These are phyloP conservation scores for Calamus simplicifolius DNA, from an alignment of 176 grass and related monocot species.

Conservation along the genomic window DNA sequence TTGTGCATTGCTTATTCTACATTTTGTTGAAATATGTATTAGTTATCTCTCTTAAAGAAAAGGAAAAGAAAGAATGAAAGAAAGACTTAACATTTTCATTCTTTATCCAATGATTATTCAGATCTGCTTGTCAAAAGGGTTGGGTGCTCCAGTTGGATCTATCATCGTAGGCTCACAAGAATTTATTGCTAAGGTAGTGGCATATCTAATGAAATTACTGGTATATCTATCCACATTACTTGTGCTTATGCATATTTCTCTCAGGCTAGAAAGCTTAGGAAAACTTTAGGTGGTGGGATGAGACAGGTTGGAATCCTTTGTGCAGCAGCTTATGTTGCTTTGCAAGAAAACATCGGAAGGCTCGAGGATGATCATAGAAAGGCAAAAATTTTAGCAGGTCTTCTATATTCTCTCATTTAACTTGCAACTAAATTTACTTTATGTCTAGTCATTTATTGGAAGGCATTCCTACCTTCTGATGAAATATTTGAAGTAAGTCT, in stretches of 20 bases:
- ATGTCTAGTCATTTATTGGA: background rate
- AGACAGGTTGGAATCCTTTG: conserved; percentile 90
- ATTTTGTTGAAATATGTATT: too few relatives aligned
- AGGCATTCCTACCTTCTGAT: background rate
- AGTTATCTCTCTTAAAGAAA: too few relatives aligned
- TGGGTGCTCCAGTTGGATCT: conserved; percentile 89
- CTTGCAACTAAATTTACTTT: background rate
- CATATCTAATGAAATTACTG: background rate
- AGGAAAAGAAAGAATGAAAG: too few relatives aligned
- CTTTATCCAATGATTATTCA: conserved; percentile 14
- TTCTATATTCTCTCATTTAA: background rate
- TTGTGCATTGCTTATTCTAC: too few relatives aligned
- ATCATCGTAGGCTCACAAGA: conserved; percentile 60
- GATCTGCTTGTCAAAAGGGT: conserved; percentile 90
- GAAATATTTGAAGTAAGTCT: too few relatives aligned
- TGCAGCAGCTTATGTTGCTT: conserved; percentile 67
- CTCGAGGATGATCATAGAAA: conserved; percentile 76
- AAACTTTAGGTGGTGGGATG: conserved; percentile 95
- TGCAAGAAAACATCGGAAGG: conserved; percentile 58
- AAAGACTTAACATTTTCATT: background rate
- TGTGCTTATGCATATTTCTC: background rate
- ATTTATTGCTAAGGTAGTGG: conserved; percentile 71
- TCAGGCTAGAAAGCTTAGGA: conserved; percentile 82
- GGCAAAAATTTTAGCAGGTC: conserved; percentile 82
- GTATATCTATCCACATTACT: background rate